Percentiles rank a stretch among this genome's conserved stretches.
Evolutionary conservation across 352 stramenopile species (phyloP).

Genomic region (Aphanomyces astaci): DNA sequence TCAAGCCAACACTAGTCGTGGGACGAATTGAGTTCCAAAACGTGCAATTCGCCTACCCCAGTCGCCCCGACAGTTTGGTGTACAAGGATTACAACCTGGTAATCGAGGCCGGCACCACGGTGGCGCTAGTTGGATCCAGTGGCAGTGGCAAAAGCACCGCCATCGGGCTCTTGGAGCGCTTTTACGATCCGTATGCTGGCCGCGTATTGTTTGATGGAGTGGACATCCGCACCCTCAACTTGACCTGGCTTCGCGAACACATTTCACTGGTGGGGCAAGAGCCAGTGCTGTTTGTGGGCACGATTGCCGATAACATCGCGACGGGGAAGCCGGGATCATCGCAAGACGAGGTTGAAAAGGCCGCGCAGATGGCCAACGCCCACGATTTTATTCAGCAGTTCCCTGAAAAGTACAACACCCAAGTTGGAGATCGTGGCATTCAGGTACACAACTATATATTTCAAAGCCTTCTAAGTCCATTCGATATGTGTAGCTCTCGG

Average conservation of each 20-base stretch:
- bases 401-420: conserved; percentile 86
- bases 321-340: conserved; percentile 35
- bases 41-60: conserved; percentile 74
- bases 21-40: conserved; percentile 60
- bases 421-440: conserved; percentile 89
- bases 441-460: too few relatives aligned
- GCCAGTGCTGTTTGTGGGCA: conserved; percentile 48
- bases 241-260: conserved; percentile 45
- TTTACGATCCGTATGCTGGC: conserved; percentile 54
- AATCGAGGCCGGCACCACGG: conserved; percentile 56
- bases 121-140: conserved; percentile 49
- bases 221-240: conserved; percentile 64
- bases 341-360: conserved; percentile 68
- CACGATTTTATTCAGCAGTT: conserved; percentile 89
- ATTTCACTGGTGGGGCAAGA: conserved; percentile 54
- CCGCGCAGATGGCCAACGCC: conserved; percentile 89
- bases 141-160: conserved; percentile 71
- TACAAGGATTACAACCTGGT: conserved; percentile 81
- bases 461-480: too few relatives aligned
- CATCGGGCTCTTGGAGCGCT: conserved; percentile 51
- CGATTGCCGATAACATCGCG: conserved; percentile 59
- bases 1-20: conserved; percentile 25
- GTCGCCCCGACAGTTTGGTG: conserved; percentile 48
- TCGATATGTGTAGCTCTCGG: conserved; percentile 39
- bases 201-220: conserved; percentile 69